Evolutionary conservation across 2,329 filamentous ascomycete species (phyloP).

Genomic region (Trichoderma sp.): DNA sequence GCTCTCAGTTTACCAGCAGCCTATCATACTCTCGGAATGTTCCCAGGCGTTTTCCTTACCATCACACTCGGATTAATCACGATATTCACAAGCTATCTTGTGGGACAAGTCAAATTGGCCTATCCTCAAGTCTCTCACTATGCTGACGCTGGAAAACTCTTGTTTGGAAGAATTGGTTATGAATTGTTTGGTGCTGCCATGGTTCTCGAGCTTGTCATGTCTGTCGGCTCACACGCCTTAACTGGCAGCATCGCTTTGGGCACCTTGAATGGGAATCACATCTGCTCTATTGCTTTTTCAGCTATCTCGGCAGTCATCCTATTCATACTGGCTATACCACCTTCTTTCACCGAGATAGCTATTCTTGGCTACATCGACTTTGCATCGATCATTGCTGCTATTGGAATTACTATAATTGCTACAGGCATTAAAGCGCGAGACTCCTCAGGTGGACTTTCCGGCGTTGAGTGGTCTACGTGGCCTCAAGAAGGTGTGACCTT

Average conservation of each 20-base stretch:
- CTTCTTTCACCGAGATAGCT: conserved; percentile 40
- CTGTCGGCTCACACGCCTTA: conserved; percentile 63
- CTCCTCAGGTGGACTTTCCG: conserved; percentile 21
- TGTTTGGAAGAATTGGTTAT: conserved; percentile 54
- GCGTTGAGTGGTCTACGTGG: conserved; percentile 36
- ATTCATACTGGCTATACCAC: conserved; percentile 39
- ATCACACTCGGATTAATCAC: conserved; percentile 36
- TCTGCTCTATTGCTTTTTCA: conserved; percentile 38
- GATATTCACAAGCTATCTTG: conserved; percentile 39
- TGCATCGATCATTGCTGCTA: conserved; percentile 55
- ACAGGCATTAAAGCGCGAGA: conserved; percentile 45
- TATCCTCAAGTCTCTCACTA: conserved; percentile 57
- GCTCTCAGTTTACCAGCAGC: conserved; percentile 45
- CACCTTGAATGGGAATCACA: conserved; percentile 52
- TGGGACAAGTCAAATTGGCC: conserved; percentile 40
- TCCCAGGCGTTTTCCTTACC: conserved; percentile 37
- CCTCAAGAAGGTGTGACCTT: conserved; percentile 41
- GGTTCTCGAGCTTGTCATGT: conserved; percentile 60
- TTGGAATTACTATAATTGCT: conserved; percentile 60
- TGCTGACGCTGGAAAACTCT: conserved; percentile 60
- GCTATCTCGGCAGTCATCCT: conserved; percentile 39
- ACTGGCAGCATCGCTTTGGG: conserved; percentile 64
- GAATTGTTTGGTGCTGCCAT: conserved; percentile 57
- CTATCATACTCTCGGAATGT: conserved; percentile 39
- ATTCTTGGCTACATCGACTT: conserved; percentile 49